Base-by-base conservation (phyloP, 1,284 basidiomycete genomes). In the Moesziomyces globuligerus region DNA sequence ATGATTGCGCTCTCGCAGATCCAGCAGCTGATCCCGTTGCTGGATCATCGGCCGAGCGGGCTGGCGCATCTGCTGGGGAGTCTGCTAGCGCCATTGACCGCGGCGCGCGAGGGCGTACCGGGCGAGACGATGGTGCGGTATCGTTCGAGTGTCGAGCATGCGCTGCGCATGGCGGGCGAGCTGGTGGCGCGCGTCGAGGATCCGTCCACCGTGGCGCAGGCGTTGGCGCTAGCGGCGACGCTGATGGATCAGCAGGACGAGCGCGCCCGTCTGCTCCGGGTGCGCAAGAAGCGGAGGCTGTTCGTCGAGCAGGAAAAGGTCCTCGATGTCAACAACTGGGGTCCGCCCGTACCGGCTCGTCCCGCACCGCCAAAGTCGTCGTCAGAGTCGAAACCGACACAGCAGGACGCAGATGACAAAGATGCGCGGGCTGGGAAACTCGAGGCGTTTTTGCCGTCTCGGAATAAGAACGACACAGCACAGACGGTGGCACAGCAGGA, bases 1-100 rank as follows among this genome's bases (percentile, higher is more conserved):
- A 65, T 71, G 68, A 52, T 66, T 7, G 55, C 68, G 4, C 53
- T 71, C 9, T 66, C 68, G 13, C 68, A 66, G 8, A 66, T 71
- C 34, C 68, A 71, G 28, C 62, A 65, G 15, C 55, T 71, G 39
- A 71, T 61, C 38, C 61, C 68, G 18, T 47, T 71, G 3, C 68
- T 71, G 42, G 68, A 71, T 23, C 66, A 57, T 45, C 55, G 56
- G 8, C 68, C 68, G 2, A 53, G 57, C 13, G 68, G 68, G 3
- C 54, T 71, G 4, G 45, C 57, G 23, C 61, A 66, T 28, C 39
- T 71, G 7, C 28, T 71, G 0, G 51, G 53, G 24, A 47, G 48
- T 3, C 52, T 71, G 1, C 42, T 71, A n/a, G 43, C 47, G 23
- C 62, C 68, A 6, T 48, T 71, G 4, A 26, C 32, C 1, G 13